These are phyloP conservation scores for Diaporthe vaccinii DNA, from an alignment of 2,329 filamentous ascomycete genomes.

Conservation along the genomic window DNA sequence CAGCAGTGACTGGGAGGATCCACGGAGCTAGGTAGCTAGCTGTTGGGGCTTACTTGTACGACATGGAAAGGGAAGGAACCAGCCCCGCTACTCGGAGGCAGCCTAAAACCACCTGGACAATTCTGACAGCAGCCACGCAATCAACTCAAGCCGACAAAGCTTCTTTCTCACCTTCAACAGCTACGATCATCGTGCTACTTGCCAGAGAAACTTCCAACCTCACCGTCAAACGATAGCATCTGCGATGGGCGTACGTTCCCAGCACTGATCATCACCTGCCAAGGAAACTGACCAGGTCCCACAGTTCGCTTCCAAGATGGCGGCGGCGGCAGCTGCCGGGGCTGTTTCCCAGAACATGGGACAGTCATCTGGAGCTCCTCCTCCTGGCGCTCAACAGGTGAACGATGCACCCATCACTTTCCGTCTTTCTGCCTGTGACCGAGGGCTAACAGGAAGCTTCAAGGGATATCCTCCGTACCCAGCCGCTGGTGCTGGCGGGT, in stretches of 20 bases:
- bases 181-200: background rate
- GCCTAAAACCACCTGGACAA: background rate
- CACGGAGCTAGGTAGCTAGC: background rate
- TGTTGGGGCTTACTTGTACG: background rate
- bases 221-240: background rate
- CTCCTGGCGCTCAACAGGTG: background rate
- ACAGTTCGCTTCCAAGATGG: constrained; percentile 23
- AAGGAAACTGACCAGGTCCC: background rate
- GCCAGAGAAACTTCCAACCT: background rate
- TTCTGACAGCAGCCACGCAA: constrained; percentile 9
- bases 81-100: background rate
- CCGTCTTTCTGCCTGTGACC: background rate
- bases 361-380: constrained; percentile 7
- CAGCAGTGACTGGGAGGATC: constrained; percentile 1
- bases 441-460: background rate
- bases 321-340: constrained; percentile 2
- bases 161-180: background rate
- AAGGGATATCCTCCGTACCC: constrained; percentile 12
- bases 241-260: background rate
- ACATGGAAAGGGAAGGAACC: too few relatives aligned
- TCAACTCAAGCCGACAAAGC: background rate
- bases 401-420: background rate
- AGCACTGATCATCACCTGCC: too few relatives aligned
- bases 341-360: background rate
- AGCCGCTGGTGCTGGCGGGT: background rate